A percentile compares a stretch with the other conserved stretches of the same genome.
Evolutionary conservation across 345 rosid genomes (phyloP).

Genomic region (Mangifera indica): DNA sequence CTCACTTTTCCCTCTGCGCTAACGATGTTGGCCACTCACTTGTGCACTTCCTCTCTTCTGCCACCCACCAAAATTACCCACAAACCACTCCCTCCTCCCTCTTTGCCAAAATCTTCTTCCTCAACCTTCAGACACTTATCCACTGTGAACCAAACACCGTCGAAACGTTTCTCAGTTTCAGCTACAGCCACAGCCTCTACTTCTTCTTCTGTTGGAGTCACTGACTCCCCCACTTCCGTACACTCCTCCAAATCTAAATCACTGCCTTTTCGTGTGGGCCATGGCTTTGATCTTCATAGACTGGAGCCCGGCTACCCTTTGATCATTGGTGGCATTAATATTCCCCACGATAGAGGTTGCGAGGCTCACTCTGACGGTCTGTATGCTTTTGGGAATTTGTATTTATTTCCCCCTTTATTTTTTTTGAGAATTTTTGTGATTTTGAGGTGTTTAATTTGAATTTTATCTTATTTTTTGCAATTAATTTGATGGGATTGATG

Average conservation of each 20-base stretch:
- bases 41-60: slow-evolving; percentile 24
- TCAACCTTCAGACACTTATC: slow-evolving; percentile 7
- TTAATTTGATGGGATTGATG: slow-evolving; percentile 7
- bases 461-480: not conserved
- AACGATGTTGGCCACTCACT: slow-evolving; percentile 46
- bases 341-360: slow-evolving; percentile 94
- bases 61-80: slow-evolving; percentile 15
- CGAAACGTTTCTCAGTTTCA: slow-evolving; percentile 21
- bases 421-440: not conserved
- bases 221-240: slow-evolving; percentile 39
- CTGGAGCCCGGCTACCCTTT: slow-evolving; percentile 92
- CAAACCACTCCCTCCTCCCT: slow-evolving; percentile 24
- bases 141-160: slow-evolving; percentile 3
- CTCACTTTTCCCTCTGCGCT: not conserved
- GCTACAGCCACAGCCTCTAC: slow-evolving; percentile 37
- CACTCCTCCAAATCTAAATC: slow-evolving; percentile 49
- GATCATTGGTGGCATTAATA: slow-evolving; percentile 89
- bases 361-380: slow-evolving; percentile 99
- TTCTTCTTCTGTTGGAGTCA: slow-evolving; percentile 44
- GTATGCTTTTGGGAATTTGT: slow-evolving; percentile 60
- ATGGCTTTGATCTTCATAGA: slow-evolving; percentile 93
- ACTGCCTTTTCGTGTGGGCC: slow-evolving; percentile 87
- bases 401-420: not conserved
- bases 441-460: not conserved
- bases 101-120: slow-evolving; percentile 5